Base-by-base conservation (phyloP, 2,329 filamentous ascomycete genomes). In the Phaeosphaeriaceae sp. region DNA sequence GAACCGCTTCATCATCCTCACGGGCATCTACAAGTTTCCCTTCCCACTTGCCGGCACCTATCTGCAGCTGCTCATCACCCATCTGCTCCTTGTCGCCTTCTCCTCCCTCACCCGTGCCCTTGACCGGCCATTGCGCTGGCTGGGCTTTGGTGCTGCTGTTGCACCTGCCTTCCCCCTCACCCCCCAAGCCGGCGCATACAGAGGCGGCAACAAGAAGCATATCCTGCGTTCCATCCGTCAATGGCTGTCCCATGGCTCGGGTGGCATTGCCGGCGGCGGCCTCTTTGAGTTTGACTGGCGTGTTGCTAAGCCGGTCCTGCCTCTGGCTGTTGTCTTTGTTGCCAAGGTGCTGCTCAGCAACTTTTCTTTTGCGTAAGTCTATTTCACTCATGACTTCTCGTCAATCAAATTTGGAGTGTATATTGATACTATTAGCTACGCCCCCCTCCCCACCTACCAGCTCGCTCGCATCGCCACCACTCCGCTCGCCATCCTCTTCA, bases 211-310 rank as follows among this genome's bases (percentile, higher is more conserved):
- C 41, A 67, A 63, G 42, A 65, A 59, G 46, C 50, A 56, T n/a
- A 55, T 56, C 3, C 35, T 58, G n/a, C 48, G 35, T n/a, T 63
- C 56, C 9, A 64, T 75, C 47, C 59, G 53, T n/a, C 63, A 58
- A 40, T 72, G 74, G 72, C 48, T 79, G 53, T 45, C 63, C 11
- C 71, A 71, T 46, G 74, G 75, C 9, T 76, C 74, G 0, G 77
- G 78, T 3, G 78, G 79, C 13, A 80, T 81, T 52, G 77, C 80
- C 26, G 79, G 80, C n/a, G 80, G 79, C 15, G 79, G 81, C 7
- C 58, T 82, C 3, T 79, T 83, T 46, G 80, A 82, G 52, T 81
- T 82, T 45, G 78, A 82, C 46, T 70, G 67, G 50, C 63, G 70
- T 32, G 71, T 77, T n/a, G 79, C 74, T 1, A 76, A 75, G 50